phyloP scores from a whole-genome alignment of 352 stramenopile genomes.

The Phytopythium aichiense region DNA sequence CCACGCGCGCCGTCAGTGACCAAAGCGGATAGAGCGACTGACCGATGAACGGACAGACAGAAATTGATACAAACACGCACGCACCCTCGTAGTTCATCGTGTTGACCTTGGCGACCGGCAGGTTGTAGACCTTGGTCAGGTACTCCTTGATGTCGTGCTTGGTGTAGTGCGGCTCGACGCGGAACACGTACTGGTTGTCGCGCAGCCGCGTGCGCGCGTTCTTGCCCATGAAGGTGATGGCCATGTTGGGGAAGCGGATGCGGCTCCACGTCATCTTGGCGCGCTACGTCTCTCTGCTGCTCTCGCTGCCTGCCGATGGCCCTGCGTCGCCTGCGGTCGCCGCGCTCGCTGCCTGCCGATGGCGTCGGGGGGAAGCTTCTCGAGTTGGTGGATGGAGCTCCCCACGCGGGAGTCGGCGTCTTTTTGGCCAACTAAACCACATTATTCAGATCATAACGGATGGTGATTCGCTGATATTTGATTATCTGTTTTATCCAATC shows the following conservation, averaged over 20 bases:
- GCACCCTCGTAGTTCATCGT: constrained; percentile 94
- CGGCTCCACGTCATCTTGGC: constrained; percentile 80
- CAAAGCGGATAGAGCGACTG: not conserved
- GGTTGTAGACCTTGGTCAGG: constrained; percentile 94
- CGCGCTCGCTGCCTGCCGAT: not conserved
- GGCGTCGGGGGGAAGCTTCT: not conserved
- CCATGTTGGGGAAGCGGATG: constrained; percentile 87
- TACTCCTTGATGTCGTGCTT: constrained; percentile 98
- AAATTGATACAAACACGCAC: constrained; percentile 3
- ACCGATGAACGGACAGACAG: too few relatives aligned
- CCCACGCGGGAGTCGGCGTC: not conserved
- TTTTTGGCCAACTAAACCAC: not conserved
- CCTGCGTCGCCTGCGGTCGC: not conserved
- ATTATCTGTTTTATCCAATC: constrained; percentile 14
- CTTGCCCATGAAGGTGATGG: constrained; percentile 84
- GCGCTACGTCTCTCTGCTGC: not conserved
- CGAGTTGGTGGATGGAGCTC: constrained; percentile 14
- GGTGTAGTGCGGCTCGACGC: constrained; percentile 93
- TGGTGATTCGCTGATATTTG: not conserved
- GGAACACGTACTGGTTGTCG: constrained; percentile 90
- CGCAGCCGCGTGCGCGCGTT: constrained; percentile 68
- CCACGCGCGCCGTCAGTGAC: constrained; percentile 7
- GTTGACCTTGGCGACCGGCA: constrained; percentile 93
- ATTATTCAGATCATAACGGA: not conserved
- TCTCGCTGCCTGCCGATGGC: not conserved